These are phyloP conservation scores for Corrigiola litoralis DNA, from an alignment of 179 eudicot genomes.

Conservation along the genomic window DNA sequence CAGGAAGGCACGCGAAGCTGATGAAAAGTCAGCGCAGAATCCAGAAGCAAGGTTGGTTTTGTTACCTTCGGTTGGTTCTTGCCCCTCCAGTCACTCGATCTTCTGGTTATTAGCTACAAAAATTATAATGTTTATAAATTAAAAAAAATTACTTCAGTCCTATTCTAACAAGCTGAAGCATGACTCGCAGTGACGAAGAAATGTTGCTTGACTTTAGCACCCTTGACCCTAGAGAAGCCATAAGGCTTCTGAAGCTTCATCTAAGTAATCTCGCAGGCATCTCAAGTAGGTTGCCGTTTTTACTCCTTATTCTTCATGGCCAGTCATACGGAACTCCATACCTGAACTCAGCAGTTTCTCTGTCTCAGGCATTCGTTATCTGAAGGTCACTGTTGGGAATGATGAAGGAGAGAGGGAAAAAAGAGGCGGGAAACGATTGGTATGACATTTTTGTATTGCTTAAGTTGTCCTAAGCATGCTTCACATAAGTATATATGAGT, in stretches of 20 bases:
- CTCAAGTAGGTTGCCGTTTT: conserved; percentile 33
- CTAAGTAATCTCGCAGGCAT: conserved; percentile 52
- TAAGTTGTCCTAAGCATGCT: too few species aligned
- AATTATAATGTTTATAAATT: not conserved
- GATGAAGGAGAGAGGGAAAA: conserved; percentile 17
- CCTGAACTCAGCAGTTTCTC: not conserved
- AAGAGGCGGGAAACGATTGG: conserved; percentile 24
- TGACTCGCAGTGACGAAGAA: conserved; percentile 24
- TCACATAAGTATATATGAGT: not conserved
- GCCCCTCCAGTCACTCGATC: not conserved
- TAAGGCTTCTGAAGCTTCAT: conserved; percentile 42
- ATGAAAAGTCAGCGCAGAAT: conserved; percentile 53
- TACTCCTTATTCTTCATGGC: not conserved
- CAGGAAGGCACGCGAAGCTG: conserved; percentile 60
- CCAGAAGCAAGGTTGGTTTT: conserved; percentile 45
- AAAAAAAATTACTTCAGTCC: not conserved
- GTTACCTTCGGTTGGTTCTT: not conserved
- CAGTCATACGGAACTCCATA: not conserved
- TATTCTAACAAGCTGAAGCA: conserved; percentile 1
- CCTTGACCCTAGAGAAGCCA: conserved; percentile 50
- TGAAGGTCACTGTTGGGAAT: conserved; percentile 23
- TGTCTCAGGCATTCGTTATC: conserved; percentile 22
- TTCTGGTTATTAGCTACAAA: not conserved
- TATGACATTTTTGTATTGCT: conserved; percentile 21
- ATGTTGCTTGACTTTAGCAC: conserved; percentile 45